These are phyloP conservation scores for Hymenoscyphus fructigenus DNA, from an alignment of 2,329 filamentous ascomycete species.

Conservation along the genomic window DNA sequence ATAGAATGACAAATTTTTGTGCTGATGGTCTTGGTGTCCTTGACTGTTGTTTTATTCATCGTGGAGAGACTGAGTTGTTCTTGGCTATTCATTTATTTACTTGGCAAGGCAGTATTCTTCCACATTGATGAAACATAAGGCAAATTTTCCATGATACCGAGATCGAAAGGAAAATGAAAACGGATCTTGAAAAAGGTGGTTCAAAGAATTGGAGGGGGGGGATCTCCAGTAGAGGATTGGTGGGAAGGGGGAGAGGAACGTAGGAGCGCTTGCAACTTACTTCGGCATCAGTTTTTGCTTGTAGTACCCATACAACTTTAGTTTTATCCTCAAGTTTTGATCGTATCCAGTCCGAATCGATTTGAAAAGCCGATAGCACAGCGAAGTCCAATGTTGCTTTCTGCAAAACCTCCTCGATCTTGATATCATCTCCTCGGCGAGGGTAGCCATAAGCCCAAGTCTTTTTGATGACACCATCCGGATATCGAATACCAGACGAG, in stretches of 20 bases:
- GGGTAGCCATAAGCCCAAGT: constrained; percentile 71
- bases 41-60: too few relatives aligned
- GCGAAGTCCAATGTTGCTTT: constrained; percentile 70
- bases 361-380: constrained; percentile 83
- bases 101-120: too few relatives aligned
- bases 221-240: background rate
- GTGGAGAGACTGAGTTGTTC: too few relatives aligned
- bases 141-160: too few relatives aligned
- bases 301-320: constrained; percentile 61
- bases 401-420: constrained; percentile 82
- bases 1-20: too few relatives aligned
- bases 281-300: constrained; percentile 51
- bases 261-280: constrained; percentile 39
- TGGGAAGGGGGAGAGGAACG: background rate
- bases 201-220: background rate
- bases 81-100: too few relatives aligned
- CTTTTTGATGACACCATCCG: constrained; percentile 69
- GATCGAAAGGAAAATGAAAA: too few relatives aligned
- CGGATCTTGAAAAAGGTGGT: background rate
- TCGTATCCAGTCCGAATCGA: constrained; percentile 61
- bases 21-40: too few relatives aligned
- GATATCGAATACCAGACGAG: constrained; percentile 33
- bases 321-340: constrained; percentile 64
- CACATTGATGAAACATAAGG: too few relatives aligned
- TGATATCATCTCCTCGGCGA: constrained; percentile 70